These are phyloP conservation scores for Aspergillus affinis DNA, from an alignment of 495 filamentous ascomycete genomes.

Conservation along the genomic window DNA sequence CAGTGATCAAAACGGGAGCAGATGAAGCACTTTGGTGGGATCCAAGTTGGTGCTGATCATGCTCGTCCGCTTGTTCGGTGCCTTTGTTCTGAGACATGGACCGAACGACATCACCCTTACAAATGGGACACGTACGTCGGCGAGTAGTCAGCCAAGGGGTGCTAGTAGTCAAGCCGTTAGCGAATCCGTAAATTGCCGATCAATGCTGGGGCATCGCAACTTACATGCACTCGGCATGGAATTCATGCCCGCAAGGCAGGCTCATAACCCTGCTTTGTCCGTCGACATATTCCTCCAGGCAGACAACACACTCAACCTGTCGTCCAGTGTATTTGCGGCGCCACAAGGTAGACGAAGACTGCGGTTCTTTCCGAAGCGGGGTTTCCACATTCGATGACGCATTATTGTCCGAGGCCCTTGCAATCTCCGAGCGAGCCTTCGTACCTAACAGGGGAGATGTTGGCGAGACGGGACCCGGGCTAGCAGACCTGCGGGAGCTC, in stretches of 20 bases:
- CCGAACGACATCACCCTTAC: conserved; percentile 92
- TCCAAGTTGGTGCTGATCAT: conserved; percentile 12
- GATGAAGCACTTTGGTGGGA: conserved; percentile 43
- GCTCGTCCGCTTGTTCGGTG: conserved; percentile 48
- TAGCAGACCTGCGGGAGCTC: conserved; percentile 54
- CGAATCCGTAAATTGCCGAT: neutral
- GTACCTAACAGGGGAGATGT: conserved; percentile 69
- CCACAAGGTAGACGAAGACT: conserved; percentile 53
- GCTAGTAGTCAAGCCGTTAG: conserved; percentile 46
- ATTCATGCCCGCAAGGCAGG: conserved; percentile 97
- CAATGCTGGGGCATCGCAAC: conserved; percentile 37
- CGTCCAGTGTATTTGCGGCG: conserved; percentile 81
- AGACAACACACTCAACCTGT: conserved; percentile 96
- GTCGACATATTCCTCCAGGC: conserved; percentile 94
- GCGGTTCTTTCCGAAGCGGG: conserved; percentile 45
- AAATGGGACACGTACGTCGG: conserved; percentile 93
- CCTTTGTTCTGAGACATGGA: conserved; percentile 46
- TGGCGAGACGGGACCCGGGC: conserved; percentile 56
- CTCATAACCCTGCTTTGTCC: conserved; percentile 96
- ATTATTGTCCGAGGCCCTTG: conserved; percentile 42
- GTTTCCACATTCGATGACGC: conserved; percentile 32
- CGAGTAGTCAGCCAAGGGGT: conserved; percentile 98
- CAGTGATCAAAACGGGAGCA: conserved; percentile 45
- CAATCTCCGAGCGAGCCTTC: conserved; percentile 27
- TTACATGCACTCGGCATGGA: conserved; percentile 98